Percentiles rank a stretch among this genome's conserved stretches.
Conservation (phyloP, 2,329 filamentous ascomycete genomes). For the Aureobasidium pullulans region DNA sequence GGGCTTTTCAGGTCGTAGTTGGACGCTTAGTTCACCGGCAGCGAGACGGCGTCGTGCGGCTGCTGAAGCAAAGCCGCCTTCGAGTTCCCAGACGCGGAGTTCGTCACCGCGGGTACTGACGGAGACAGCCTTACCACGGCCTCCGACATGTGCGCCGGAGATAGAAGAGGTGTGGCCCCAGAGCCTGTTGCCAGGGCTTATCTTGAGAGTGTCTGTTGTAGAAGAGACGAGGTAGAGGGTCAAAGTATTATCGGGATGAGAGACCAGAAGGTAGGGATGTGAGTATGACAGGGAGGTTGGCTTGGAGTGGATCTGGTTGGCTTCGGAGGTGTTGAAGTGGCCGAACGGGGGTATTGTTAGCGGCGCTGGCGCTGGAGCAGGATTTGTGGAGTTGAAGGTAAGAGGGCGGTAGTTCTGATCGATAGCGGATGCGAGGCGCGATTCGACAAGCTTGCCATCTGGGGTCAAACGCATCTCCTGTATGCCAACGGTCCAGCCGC, state of each 20-base stretch:
- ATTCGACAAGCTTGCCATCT: slow-evolving; percentile 41
- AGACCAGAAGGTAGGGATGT: slow-evolving; percentile 79
- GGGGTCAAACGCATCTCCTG: slow-evolving; percentile 71
- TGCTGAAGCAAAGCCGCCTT: slow-evolving; percentile 54
- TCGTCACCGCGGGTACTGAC: slow-evolving; percentile 67
- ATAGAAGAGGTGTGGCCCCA: slow-evolving; percentile 92
- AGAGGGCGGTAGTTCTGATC: slow-evolving; percentile 39
- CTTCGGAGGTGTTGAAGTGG: slow-evolving; percentile 19
- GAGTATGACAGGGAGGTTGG: slow-evolving; percentile 47
- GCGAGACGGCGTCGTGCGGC: slow-evolving; percentile 35
- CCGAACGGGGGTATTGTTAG: slow-evolving; percentile 15
- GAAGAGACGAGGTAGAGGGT: slow-evolving; percentile 76
- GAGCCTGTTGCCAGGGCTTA: slow-evolving; percentile 67
- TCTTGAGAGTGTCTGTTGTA: slow-evolving; percentile 54
- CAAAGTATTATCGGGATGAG: slow-evolving; percentile 80
- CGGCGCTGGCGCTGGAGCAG: slow-evolving; percentile 18
- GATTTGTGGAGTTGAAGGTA: slow-evolving; percentile 22
- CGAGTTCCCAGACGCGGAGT: slow-evolving; percentile 77
- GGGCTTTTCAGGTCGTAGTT: slow-evolving; percentile 31
- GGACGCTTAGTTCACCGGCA: slow-evolving; percentile 46
- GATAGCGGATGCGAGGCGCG: slow-evolving; percentile 44
- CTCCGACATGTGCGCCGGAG: slow-evolving; percentile 75
- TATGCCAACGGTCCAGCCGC: slow-evolving; percentile 84
- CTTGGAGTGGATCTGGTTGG: slow-evolving; percentile 30
- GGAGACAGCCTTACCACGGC: slow-evolving; percentile 82